Evolutionary conservation across 306 rosid species (phyloP).

Genomic region (Alnus rubra): DNA sequence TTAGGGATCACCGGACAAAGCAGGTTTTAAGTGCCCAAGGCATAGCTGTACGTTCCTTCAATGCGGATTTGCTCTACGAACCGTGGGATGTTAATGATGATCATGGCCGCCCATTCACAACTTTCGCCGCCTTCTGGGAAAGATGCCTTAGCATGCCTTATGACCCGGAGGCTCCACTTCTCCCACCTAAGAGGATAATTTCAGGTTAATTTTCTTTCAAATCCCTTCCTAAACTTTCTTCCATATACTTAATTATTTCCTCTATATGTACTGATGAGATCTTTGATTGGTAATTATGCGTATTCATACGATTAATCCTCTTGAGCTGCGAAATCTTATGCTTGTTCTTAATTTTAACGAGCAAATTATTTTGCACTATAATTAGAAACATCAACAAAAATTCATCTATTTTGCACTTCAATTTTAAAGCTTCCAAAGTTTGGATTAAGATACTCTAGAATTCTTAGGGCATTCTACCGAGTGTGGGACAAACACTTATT

Average conservation of each 20-base stretch:
- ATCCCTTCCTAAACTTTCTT: constrained; percentile 14
- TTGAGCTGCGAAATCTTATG: neutral
- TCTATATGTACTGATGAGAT: neutral
- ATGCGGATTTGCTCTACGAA: constrained; percentile 92
- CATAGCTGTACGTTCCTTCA: constrained; percentile 79
- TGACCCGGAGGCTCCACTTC: constrained; percentile 98
- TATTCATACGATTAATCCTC: neutral
- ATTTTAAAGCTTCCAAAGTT: neutral
- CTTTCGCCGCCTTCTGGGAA: constrained; percentile 91
- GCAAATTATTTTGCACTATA: neutral
- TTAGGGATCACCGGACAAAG: constrained; percentile 87
- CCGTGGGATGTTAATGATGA: constrained; percentile 98
- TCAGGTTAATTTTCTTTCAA: constrained; percentile 57
- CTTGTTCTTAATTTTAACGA: neutral
- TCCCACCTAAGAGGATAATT: constrained; percentile 90
- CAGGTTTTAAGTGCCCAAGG: constrained; percentile 82
- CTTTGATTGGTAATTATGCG: neutral
- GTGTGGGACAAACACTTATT: too few relatives aligned
- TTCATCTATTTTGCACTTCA: neutral
- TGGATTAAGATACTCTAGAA: too few relatives aligned
- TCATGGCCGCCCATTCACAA: constrained; percentile 78
- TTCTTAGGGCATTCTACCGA: too few relatives aligned
- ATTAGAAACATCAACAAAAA: neutral
- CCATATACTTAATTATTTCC: neutral
- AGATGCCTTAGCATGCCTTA: constrained; percentile 98